These are phyloP conservation scores for Castanea sativa DNA, from an alignment of 306 rosid species.

Conservation along the genomic window DNA sequence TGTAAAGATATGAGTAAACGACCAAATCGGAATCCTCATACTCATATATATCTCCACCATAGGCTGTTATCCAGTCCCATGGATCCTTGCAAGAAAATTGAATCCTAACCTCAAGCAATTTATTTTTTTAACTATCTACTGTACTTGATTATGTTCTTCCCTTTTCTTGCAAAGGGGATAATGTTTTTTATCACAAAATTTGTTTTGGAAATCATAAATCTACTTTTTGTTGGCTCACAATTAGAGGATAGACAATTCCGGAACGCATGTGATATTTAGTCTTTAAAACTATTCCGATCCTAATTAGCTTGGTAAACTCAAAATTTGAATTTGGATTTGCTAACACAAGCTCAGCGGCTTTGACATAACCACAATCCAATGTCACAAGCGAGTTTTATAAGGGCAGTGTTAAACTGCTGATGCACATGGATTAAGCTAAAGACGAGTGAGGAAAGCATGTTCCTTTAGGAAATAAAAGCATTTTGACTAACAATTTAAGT, in stretches of 20 bases:
- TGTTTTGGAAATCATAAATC: neutral
- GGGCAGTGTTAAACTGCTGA: neutral
- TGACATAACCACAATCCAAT: neutral
- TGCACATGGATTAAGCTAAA: neutral
- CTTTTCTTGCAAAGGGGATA: neutral
- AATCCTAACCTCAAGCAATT: neutral
- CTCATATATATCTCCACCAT: too few species aligned
- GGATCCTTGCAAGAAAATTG: too few species aligned
- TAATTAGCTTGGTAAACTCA: too few species aligned
- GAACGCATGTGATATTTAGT: neutral
- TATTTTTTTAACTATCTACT: neutral
- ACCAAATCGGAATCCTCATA: too few species aligned
- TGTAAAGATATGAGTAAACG: too few species aligned
- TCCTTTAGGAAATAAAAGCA: too few species aligned
- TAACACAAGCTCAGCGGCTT: neutral
- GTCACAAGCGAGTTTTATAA: neutral
- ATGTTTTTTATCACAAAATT: neutral
- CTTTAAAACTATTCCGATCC: too few species aligned
- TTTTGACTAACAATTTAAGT: too few species aligned
- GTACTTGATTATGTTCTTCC: too few species aligned
- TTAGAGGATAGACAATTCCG: neutral
- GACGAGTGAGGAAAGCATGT: too few species aligned
- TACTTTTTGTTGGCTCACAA: neutral
- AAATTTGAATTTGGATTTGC: too few species aligned
- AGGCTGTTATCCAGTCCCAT: too few species aligned